Base-by-base conservation (phyloP, 441 rosid genomes). In the Aleurites moluccanus region DNA sequence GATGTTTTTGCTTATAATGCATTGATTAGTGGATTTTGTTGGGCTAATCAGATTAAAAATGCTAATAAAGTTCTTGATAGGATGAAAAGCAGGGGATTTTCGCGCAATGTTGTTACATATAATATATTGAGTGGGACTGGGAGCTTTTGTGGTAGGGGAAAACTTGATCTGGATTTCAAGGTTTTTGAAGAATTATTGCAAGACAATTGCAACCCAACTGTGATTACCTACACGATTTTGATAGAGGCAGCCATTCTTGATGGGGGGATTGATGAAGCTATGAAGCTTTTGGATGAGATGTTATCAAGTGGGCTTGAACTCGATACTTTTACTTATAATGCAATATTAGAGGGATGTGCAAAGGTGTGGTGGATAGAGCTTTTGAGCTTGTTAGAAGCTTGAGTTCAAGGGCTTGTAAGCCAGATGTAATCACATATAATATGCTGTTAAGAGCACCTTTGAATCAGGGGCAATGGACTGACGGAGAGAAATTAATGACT, bases 211-310 rank as follows among this genome's bases (percentile, higher is more conserved):
- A 71, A 81, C 71, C 98, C 97, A 0, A 84, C 88, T 68, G 94
- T 90, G 70, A 77, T 93, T 79, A 91, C 96, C 6, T 93, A 89
- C 83, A 92, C 97, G 2, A 89, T 86, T 70, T 82, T 94, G 87
- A 90, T 94, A 16, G 96, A 94, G 74, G 98, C 93, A 0, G 82
- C 86, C 25, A 80, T 88, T 69, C 80, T 81, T 4, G 84, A 83
- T 16, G 91, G 93, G 9, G 86, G 88, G 20, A 85, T 86, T 49
- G 82, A 83, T 69, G 75, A 90, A 42, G 91, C 93, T 2, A 83
- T 87, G 86, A 84, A 88, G 85, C 94, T 94, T 72, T 76, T 92
- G 77, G 92, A 90, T 74, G 96, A 90, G 73, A 89, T 94, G 98
- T 69, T 88, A 65, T 70, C 80, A 7, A 73, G 83, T 73, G 94